Base-by-base conservation (phyloP, 768 basidiomycete genomes). In the Lentinus brumalis region DNA sequence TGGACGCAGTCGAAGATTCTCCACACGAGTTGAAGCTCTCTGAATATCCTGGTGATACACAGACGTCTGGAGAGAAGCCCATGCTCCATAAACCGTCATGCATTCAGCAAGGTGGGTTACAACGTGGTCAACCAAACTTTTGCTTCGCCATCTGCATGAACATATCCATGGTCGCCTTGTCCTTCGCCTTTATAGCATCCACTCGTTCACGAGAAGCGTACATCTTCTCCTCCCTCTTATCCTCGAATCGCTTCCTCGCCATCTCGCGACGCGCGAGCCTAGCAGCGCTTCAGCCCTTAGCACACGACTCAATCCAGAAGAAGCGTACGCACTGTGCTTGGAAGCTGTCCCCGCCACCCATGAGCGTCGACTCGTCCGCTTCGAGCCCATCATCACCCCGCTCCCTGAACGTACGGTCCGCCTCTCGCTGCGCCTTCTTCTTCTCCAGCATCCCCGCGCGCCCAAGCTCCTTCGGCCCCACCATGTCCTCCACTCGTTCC, bases 101-200 rank as follows among this genome's bases (percentile, higher is more conserved):
- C 21, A 26, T 26, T 26, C 21, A 26, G 21, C 21, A 26, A 2
- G 21, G 21, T 26, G 21, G 21, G 21, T 26, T 26, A 26, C 21
- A 26, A 26, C 42, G 6, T 44, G 42, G 16, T 82, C 73, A 93
- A 32, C 93, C 94, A 66, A 92, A 96, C 57, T 91, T 79, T 69
- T 91, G 82, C 72, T 91, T 94, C n/a, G 94, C 95, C 71, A 96
- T 76, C 65, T 89, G 86, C 75, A 91, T 91, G 74, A 97, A 94
- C 94, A 95, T 96, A 59, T 93, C 93, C 93, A 98, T 98, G 0
- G 94, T 97, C 16, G 87, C 91, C 72, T 86, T 87, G 68, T 97
- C 94, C 70, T 92, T 95, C 69, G 89, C 86, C 66, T 83, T 86
- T 59, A 86, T 78, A 5, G 83, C 86, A 26, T 68, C 78, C 0